Percentiles rank a stretch among this genome's conserved stretches.
phyloP scores from a whole-genome alignment of 2,329 filamentous ascomycete genomes.

The Hypomyces rosellus region DNA sequence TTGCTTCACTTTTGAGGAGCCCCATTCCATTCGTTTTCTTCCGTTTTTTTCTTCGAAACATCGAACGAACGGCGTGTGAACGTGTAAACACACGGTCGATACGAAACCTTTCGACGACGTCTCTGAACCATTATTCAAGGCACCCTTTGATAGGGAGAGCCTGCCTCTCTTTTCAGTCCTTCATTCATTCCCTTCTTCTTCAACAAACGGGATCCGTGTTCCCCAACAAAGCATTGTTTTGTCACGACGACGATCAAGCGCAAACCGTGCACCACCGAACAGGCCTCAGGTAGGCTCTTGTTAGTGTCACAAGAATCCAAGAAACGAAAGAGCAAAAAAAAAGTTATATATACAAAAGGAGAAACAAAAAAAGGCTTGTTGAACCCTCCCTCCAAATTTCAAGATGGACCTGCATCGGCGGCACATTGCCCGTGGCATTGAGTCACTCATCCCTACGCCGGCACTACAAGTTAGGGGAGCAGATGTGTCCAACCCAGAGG shows the following conservation, averaged over 20 bases:
- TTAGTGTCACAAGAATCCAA: too few species aligned
- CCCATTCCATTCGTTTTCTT: not conserved
- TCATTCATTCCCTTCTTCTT: not conserved
- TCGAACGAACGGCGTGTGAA: too few species aligned
- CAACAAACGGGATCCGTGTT: too few species aligned
- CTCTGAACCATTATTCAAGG: not conserved
- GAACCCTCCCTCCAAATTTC: not conserved
- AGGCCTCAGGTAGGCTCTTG: too few species aligned
- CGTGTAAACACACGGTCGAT: too few species aligned
- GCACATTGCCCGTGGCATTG: slow-evolving; percentile 24
- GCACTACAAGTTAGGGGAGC: slow-evolving; percentile 25
- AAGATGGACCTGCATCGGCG: slow-evolving; percentile 29
- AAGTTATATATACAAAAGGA: not conserved
- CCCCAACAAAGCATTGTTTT: not conserved
- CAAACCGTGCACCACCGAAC: too few species aligned
- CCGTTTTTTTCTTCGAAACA: too few species aligned
- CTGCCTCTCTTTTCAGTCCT: not conserved
- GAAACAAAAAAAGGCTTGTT: not conserved
- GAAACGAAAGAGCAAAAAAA: too few species aligned
- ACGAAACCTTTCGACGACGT: not conserved
- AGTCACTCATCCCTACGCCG: slow-evolving; percentile 24
- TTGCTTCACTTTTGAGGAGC: not conserved
- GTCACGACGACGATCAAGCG: not conserved
- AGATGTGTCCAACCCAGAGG: slow-evolving; percentile 21
- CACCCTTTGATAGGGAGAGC: not conserved